Percentiles rank a stretch among this genome's conserved stretches.
Conservation (phyloP, 306 rosid genomes). For the Casuarina equisetifolia region DNA sequence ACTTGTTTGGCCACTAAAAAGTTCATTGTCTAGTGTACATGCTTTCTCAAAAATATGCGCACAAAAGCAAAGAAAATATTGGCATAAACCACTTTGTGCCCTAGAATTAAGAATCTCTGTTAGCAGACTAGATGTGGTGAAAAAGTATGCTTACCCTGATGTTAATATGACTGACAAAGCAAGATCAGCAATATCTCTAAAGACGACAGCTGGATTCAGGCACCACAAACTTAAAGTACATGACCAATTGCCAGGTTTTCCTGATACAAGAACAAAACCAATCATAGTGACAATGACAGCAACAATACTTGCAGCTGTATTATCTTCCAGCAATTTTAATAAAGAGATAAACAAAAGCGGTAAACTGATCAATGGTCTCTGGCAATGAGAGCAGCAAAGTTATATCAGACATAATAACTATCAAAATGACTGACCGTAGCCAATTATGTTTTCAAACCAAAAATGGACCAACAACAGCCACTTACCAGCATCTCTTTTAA, state of each 20-base stretch:
- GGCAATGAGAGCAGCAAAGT: neutral
- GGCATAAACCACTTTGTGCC: conserved; percentile 1
- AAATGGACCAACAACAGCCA: neutral
- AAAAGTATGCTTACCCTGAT: conserved; percentile 63
- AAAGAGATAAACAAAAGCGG: too few relatives aligned
- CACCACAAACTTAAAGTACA: conserved; percentile 90
- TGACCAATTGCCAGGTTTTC: conserved; percentile 77
- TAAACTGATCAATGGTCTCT: neutral
- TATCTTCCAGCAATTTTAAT: conserved; percentile 9
- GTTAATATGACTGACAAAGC: conserved; percentile 87
- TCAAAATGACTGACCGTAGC: neutral
- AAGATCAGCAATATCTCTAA: conserved; percentile 81
- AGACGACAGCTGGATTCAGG: conserved; percentile 94
- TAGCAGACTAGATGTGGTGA: conserved; percentile 7
- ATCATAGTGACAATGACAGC: conserved; percentile 9
- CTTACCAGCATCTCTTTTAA: conserved; percentile 77
- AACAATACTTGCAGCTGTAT: conserved; percentile 13
- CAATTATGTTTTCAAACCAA: neutral
- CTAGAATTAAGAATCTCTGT: neutral
- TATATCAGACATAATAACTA: neutral
- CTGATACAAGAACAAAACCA: conserved; percentile 46
- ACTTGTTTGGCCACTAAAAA: neutral
- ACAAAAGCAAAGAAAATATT: neutral
- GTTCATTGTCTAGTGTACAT: conserved; percentile 8
- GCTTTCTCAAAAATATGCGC: neutral